Evolutionary conservation across 2,329 filamentous ascomycete species (phyloP).

Genomic region (Proliferodiscus dingleyae): DNA sequence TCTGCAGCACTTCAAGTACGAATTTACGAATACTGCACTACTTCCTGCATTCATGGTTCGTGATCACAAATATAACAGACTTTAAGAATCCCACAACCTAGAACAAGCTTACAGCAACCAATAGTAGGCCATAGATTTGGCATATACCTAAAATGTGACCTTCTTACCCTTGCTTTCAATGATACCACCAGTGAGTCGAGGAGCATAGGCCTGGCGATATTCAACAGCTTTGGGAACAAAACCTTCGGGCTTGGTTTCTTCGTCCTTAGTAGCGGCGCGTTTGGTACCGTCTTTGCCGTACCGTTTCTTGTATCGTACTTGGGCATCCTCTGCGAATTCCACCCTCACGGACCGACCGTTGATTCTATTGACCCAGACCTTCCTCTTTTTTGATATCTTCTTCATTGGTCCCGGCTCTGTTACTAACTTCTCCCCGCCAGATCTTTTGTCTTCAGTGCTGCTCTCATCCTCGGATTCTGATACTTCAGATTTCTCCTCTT

Average conservation of each 20-base stretch:
- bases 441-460: conserved; percentile 31
- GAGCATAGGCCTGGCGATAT: conserved; percentile 42
- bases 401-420: conserved; percentile 43
- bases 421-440: conserved; percentile 29
- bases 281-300: conserved; percentile 68
- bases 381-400: conserved; percentile 60
- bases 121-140: neutral
- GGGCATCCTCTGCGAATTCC: conserved; percentile 90
- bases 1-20: too few relatives aligned
- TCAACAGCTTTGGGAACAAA: conserved; percentile 37
- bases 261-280: conserved; percentile 18
- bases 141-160: conserved; percentile 64
- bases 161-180: conserved; percentile 77
- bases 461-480: conserved; percentile 25
- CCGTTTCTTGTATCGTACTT: conserved; percentile 86
- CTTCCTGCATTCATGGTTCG: too few relatives aligned
- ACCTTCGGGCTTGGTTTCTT: conserved; percentile 8
- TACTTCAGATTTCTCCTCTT: conserved; percentile 43
- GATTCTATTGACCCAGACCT: conserved; percentile 83
- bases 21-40: too few relatives aligned
- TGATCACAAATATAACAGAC: too few relatives aligned
- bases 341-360: conserved; percentile 76
- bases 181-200: conserved; percentile 72
- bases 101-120: neutral
- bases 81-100: too few relatives aligned